Conservation (phyloP, 768 basidiomycete species). For the Boletus insuetus region DNA sequence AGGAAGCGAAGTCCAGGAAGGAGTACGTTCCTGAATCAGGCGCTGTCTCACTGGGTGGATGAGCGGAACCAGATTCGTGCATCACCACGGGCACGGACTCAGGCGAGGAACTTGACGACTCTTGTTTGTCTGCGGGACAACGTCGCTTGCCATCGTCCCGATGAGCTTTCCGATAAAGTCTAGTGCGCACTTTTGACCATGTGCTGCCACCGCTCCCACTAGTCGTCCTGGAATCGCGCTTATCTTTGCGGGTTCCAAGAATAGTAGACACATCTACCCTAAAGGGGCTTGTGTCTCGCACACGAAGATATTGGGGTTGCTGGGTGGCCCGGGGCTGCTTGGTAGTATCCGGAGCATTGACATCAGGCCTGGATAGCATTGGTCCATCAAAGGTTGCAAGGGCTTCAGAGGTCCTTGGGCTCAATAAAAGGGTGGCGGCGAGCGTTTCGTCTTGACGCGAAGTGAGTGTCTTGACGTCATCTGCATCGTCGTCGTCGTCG, state of each 20-base stretch:
- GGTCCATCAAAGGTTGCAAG: conserved; percentile 1
- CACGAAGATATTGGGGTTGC: conserved; percentile 30
- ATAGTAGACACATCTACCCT: conserved; percentile 39
- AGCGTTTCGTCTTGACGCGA: conserved; percentile 34
- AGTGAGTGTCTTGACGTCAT: conserved; percentile 31
- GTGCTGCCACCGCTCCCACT: conserved; percentile 25
- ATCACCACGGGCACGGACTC: conserved; percentile 32
- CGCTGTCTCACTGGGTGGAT: conserved; percentile 19
- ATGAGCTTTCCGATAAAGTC: conserved; percentile 31
- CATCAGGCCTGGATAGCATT: conserved; percentile 1
- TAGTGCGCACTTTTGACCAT: conserved; percentile 31
- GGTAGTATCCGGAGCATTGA: conserved; percentile 5
- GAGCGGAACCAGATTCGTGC: conserved; percentile 20
- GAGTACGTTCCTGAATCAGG: conserved; percentile 33
- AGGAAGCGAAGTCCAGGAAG: conserved; percentile 32
- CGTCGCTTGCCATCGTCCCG: conserved; percentile 28
- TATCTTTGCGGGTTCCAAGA: conserved; percentile 16
- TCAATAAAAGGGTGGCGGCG: conserved; percentile 43
- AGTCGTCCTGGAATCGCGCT: conserved; percentile 21
- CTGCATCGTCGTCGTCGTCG: conserved; percentile 24
- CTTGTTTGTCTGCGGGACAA: conserved; percentile 11
- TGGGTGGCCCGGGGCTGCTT: conserved; percentile 1
- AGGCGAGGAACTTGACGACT: conserved; percentile 24
- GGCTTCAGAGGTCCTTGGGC: conserved; percentile 43
- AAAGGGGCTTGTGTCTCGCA: conserved; percentile 47